phyloP scores from a whole-genome alignment of 2,329 filamentous ascomycete species.

The Tolypocladium ophioglossoides region DNA sequence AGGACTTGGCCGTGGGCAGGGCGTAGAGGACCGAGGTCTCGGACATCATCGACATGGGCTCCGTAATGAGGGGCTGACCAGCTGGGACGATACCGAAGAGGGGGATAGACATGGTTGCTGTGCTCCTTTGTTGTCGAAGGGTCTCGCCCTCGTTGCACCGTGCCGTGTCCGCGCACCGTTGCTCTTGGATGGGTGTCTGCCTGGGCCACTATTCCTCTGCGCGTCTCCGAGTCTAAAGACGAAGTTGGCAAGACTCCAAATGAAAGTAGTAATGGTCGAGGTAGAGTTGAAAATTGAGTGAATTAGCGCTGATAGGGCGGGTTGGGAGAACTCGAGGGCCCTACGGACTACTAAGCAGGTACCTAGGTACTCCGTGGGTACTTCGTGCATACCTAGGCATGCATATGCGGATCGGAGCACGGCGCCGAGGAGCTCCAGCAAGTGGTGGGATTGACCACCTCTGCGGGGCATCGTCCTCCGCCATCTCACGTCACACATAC shows the following conservation, averaged over 20 bases:
- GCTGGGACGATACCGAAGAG: slow-evolving; percentile 52
- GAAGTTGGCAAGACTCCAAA: too few species aligned
- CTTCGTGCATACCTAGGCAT: too few species aligned
- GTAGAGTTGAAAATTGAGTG: too few species aligned
- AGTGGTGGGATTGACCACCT: not conserved
- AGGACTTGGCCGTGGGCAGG: slow-evolving; percentile 37
- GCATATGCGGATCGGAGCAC: not conserved
- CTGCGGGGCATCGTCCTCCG: not conserved
- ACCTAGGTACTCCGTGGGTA: too few species aligned
- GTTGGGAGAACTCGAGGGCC: too few species aligned
- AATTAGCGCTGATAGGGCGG: too few species aligned
- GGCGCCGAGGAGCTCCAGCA: not conserved
- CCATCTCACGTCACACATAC: too few species aligned
- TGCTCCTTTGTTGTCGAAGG: not conserved
- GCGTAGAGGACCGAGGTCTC: slow-evolving; percentile 47
- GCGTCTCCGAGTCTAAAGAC: not conserved
- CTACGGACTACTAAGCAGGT: too few species aligned
- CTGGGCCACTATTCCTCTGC: not conserved
- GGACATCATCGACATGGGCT: slow-evolving; percentile 41
- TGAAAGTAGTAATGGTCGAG: too few species aligned
- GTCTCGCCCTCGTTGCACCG: not conserved
- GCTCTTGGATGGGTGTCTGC: not conserved
- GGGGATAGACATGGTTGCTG: slow-evolving; percentile 27
- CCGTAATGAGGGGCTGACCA: slow-evolving; percentile 45
- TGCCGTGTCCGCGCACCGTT: not conserved